These are phyloP conservation scores for Fusarium tupiense DNA, from an alignment of 2,329 filamentous ascomycete genomes.

Conservation along the genomic window DNA sequence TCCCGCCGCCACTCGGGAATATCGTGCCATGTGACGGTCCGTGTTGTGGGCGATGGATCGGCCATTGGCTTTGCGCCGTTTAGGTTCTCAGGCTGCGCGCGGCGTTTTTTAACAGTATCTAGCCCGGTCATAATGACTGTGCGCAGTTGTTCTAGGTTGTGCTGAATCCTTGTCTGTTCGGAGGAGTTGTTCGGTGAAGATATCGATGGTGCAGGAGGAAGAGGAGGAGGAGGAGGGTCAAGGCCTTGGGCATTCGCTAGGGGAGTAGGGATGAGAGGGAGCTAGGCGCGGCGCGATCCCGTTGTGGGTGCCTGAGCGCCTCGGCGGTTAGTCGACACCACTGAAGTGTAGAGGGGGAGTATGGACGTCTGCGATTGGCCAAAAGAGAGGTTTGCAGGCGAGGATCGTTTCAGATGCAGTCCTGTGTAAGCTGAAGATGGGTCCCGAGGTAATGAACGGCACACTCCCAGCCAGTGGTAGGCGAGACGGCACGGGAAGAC, in stretches of 20 bases:
- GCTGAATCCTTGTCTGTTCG: neutral
- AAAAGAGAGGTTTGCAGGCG: neutral
- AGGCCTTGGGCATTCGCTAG: neutral
- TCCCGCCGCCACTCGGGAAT: neutral
- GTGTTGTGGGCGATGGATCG: neutral
- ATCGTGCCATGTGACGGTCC: neutral
- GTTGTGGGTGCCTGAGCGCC: neutral
- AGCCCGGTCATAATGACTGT: rapidly evolving
- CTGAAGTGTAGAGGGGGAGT: neutral
- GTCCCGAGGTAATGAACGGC: neutral
- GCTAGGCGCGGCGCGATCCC: neutral
- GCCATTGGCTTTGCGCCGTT: neutral
- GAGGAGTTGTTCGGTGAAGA: neutral
- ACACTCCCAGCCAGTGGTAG: neutral
- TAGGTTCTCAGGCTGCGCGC: neutral
- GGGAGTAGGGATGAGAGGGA: neutral
- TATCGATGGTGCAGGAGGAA: neutral
- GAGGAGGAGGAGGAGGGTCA: neutral
- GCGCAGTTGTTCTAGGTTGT: neutral
- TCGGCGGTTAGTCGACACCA: neutral
- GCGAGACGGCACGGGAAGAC: neutral
- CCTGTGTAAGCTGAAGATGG: neutral
- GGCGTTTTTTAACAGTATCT: neutral
- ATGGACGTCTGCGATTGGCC: neutral
- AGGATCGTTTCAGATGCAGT: neutral